A percentile compares a stretch with the other conserved stretches of the same genome.
Evolutionary conservation across 2,329 filamentous ascomycete species (phyloP).

Genomic region (Fusarium bactridioides): DNA sequence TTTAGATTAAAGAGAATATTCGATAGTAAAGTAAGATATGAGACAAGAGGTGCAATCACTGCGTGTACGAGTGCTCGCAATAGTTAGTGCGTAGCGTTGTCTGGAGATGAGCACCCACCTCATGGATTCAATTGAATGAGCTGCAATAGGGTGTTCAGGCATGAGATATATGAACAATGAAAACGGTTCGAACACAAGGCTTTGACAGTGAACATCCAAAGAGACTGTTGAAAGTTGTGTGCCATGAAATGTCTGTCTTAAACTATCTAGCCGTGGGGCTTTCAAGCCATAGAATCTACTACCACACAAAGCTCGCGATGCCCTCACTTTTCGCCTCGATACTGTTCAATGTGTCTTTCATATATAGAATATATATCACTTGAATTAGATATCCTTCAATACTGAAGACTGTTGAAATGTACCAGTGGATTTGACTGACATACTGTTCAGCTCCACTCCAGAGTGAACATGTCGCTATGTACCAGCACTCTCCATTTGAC

Average conservation of each 20-base stretch:
- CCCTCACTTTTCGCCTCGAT: not conserved
- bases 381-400: not conserved
- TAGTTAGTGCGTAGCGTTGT: not conserved
- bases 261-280: not conserved
- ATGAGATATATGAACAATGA: not conserved
- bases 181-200: not conserved
- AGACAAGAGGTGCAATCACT: not conserved
- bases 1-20: not conserved
- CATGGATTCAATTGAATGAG: not conserved
- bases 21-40: no score
- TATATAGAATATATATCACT: rapidly evolving
- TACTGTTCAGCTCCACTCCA: not conserved
- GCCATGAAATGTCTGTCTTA: not conserved
- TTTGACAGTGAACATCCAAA: not conserved
- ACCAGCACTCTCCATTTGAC: not conserved
- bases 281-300: not conserved
- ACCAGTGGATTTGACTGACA: not conserved
- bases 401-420: rapidly evolving
- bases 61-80: not conserved
- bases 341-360: not conserved
- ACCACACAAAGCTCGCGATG: not conserved
- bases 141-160: not conserved
- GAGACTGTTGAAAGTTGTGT: not conserved
- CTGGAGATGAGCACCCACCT: no score
- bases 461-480: not conserved